phyloP scores from a whole-genome alignment of 306 rosid genomes.

The Pyrus betulifolia region DNA sequence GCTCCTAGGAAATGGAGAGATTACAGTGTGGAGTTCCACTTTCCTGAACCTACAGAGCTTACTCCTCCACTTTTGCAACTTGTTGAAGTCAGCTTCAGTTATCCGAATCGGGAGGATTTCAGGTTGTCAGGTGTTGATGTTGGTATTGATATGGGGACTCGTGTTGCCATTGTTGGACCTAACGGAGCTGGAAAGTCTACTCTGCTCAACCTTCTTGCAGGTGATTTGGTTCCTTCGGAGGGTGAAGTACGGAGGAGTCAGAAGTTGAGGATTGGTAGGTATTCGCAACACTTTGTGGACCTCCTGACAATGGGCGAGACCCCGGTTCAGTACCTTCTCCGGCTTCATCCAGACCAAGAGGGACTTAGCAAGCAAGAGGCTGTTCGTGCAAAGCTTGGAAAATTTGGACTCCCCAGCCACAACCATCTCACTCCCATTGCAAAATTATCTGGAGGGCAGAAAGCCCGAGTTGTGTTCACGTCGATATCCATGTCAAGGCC shows the following conservation, averaged over 20 bases:
- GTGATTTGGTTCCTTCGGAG: conserved; percentile 54
- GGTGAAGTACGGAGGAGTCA: conserved; percentile 70
- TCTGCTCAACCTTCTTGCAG: conserved; percentile 54
- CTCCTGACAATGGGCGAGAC: conserved; percentile 66
- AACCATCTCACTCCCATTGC: conserved; percentile 70
- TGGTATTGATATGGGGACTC: conserved; percentile 63
- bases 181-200: conserved; percentile 66
- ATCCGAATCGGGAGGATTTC: conserved; percentile 53
- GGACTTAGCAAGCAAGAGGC: conserved; percentile 78
- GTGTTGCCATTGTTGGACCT: conserved; percentile 64
- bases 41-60: conserved; percentile 71
- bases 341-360: conserved; percentile 66
- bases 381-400: conserved; percentile 60
- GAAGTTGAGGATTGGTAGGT: conserved; percentile 65
- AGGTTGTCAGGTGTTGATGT: conserved; percentile 50
- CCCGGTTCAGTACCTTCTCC: conserved; percentile 56
- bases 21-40: conserved; percentile 44
- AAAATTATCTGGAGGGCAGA: conserved; percentile 68
- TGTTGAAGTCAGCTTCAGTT: conserved; percentile 62
- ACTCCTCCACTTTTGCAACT: conserved; percentile 71
- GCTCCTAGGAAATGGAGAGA: conserved; percentile 62
- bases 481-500: conserved; percentile 80
- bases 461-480: conserved; percentile 68
- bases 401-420: conserved; percentile 67
- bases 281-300: conserved; percentile 61